Conservation (phyloP, 1,284 basidiomycete species). For the Cutaneotrichosporon sp. region DNA sequence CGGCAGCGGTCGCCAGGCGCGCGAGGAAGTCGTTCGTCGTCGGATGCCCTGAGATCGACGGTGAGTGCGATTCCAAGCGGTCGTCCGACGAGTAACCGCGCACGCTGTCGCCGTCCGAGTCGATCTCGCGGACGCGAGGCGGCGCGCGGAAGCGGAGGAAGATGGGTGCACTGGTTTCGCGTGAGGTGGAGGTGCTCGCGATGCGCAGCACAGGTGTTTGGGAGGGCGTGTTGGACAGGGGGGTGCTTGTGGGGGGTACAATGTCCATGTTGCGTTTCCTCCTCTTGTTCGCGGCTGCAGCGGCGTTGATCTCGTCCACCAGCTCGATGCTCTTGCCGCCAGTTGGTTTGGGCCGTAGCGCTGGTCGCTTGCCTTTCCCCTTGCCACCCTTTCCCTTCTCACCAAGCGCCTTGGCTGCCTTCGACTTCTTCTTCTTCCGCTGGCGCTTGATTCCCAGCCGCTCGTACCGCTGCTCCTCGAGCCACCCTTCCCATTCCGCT, state of each 20-base stretch:
- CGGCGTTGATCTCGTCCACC: not conserved
- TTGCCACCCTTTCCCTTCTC: constrained; percentile 9
- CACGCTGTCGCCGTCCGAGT: constrained; percentile 47
- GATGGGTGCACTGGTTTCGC: not conserved
- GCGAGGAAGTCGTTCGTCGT: constrained; percentile 20
- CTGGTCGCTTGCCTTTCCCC: not conserved
- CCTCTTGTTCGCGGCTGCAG: not conserved
- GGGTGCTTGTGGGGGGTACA: not conserved
- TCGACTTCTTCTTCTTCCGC: not conserved
- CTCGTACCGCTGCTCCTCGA: constrained; percentile 11
- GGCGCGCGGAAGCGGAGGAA: not conserved
- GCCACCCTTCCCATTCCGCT: constrained; percentile 21
- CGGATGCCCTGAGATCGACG: not conserved
- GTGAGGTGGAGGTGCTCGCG: not conserved
- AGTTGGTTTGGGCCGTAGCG: not conserved
- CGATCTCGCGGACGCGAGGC: constrained; percentile 32
- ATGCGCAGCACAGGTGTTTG: not conserved
- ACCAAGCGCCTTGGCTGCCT: not conserved
- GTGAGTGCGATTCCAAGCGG: not conserved
- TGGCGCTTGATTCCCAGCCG: not conserved
- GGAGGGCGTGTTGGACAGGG: not conserved
- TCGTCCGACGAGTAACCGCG: constrained; percentile 36
- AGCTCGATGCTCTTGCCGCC: not conserved
- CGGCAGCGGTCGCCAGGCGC: constrained; percentile 3
- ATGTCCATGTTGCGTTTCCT: not conserved